These are phyloP conservation scores for Xylaria sp. DNA, from an alignment of 2,329 filamentous ascomycete genomes.

Conservation along the genomic window DNA sequence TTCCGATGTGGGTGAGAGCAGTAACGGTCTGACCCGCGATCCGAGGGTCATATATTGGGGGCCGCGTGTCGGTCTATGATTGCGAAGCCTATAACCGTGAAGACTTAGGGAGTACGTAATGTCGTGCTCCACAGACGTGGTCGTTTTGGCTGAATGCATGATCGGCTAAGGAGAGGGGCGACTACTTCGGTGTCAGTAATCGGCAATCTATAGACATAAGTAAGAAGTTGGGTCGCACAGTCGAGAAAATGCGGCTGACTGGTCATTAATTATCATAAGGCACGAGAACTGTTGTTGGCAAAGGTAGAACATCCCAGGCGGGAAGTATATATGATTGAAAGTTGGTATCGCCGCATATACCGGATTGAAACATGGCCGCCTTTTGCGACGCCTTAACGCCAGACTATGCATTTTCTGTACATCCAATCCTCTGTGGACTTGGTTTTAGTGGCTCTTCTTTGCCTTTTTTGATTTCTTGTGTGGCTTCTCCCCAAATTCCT, in stretches of 20 bases:
- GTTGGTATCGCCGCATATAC: slow-evolving; percentile 20
- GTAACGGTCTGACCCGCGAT: background rate
- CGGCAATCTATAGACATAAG: slow-evolving; percentile 5
- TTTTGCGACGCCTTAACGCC: slow-evolving; percentile 36
- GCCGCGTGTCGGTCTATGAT: slow-evolving; percentile 6
- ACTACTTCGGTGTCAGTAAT: slow-evolving; percentile 5
- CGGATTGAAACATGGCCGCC: slow-evolving; percentile 1
- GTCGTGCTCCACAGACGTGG: background rate
- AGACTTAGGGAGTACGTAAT: background rate
- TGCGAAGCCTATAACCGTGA: background rate
- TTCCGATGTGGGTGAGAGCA: slow-evolving; percentile 1
- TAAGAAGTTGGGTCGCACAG: background rate
- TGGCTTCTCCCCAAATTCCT: slow-evolving; percentile 63
- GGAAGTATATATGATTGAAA: slow-evolving; percentile 2
- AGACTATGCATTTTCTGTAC: slow-evolving; percentile 33
- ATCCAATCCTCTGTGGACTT: background rate
- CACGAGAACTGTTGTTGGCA: no score
- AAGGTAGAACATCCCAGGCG: background rate
- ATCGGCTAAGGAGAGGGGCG: slow-evolving; percentile 12
- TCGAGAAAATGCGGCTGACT: background rate
- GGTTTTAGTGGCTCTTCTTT: slow-evolving; percentile 57
- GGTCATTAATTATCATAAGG: background rate
- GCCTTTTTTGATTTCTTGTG: slow-evolving; percentile 62
- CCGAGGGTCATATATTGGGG: background rate
- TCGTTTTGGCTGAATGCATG: slow-evolving; percentile 24